A percentile compares a stretch with the other conserved stretches of the same genome.
These are phyloP conservation scores for Kwoniella mangroviensis DNA, from an alignment of 768 basidiomycete genomes.

Conservation along the genomic window DNA sequence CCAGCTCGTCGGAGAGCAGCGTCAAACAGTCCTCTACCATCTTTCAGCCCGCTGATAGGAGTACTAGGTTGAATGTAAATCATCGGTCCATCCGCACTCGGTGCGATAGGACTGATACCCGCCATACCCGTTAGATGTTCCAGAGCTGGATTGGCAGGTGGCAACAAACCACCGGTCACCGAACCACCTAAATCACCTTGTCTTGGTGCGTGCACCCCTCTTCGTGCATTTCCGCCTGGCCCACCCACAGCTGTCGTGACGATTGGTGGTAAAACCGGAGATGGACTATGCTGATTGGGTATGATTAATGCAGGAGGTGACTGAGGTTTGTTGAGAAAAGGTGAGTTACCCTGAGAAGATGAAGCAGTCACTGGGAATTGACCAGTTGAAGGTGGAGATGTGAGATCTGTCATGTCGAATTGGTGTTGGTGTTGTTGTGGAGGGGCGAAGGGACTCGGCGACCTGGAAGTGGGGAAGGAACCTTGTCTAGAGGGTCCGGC, in stretches of 20 bases:
- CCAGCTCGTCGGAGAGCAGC: slow-evolving; percentile 40
- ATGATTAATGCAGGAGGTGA: slow-evolving; percentile 52
- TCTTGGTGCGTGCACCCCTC: slow-evolving; percentile 11
- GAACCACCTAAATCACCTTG: slow-evolving; percentile 28
- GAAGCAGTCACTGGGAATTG: slow-evolving; percentile 21
- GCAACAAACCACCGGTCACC: slow-evolving; percentile 32
- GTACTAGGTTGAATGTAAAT: slow-evolving; percentile 54
- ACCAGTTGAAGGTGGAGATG: slow-evolving; percentile 24
- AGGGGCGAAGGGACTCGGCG: slow-evolving; percentile 32
- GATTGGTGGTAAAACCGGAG: slow-evolving; percentile 45
- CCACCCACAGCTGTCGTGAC: slow-evolving; percentile 27
- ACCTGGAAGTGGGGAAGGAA: slow-evolving; percentile 26
- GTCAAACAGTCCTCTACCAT: slow-evolving; percentile 47
- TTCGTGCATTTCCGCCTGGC: slow-evolving; percentile 13
- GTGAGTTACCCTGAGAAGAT: slow-evolving; percentile 24
- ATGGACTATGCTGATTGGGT: slow-evolving; percentile 36
- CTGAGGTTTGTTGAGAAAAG: slow-evolving; percentile 45
- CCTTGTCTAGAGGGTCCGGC: slow-evolving; percentile 21
- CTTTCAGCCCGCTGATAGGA: slow-evolving; percentile 50
- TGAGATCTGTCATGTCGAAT: slow-evolving; percentile 17
- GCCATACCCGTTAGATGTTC: slow-evolving; percentile 49
- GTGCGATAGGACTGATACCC: slow-evolving; percentile 52
- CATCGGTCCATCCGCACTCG: slow-evolving; percentile 50
- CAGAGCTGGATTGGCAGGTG: slow-evolving; percentile 47
- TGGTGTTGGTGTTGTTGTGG: slow-evolving; percentile 6